Percentiles rank a stretch among this genome's conserved stretches.
These are phyloP conservation scores for Glutinoglossum americanum DNA, from an alignment of 495 filamentous ascomycete genomes.

Conservation along the genomic window DNA sequence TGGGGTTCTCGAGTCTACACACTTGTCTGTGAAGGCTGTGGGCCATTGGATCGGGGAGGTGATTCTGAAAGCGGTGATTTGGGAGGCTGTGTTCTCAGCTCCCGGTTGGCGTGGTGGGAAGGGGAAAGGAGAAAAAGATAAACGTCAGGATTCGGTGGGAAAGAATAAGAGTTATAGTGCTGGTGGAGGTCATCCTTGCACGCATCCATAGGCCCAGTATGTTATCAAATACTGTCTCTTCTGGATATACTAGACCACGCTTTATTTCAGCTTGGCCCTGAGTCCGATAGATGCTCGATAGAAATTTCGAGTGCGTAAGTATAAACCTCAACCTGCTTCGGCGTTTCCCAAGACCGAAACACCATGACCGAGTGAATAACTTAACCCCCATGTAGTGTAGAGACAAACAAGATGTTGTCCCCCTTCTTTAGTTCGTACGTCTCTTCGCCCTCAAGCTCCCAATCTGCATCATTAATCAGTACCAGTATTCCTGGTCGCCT, in stretches of 20 bases:
- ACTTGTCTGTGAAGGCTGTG: neutral
- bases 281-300: too few relatives aligned
- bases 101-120: neutral
- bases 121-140: neutral
- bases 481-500: slow-evolving; percentile 95
- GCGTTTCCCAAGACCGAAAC: too few relatives aligned
- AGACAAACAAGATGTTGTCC: slow-evolving; percentile 90
- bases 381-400: slow-evolving; percentile 87
- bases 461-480: slow-evolving; percentile 92
- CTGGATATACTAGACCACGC: too few relatives aligned
- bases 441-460: slow-evolving; percentile 93
- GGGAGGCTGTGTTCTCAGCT: neutral
- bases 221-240: neutral
- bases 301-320: neutral
- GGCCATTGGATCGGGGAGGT: neutral
- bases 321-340: too few relatives aligned
- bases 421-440: slow-evolving; percentile 57
- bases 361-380: neutral
- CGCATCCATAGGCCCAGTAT: neutral
- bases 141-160: neutral
- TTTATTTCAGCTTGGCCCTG: too few relatives aligned
- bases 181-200: neutral
- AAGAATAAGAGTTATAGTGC: neutral
- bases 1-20: neutral
- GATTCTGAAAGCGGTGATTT: neutral